These are phyloP conservation scores for Thuidium tamariscinum DNA, from an alignment of 225 moss, liverwort and hornwort species.

Conservation along the genomic window DNA sequence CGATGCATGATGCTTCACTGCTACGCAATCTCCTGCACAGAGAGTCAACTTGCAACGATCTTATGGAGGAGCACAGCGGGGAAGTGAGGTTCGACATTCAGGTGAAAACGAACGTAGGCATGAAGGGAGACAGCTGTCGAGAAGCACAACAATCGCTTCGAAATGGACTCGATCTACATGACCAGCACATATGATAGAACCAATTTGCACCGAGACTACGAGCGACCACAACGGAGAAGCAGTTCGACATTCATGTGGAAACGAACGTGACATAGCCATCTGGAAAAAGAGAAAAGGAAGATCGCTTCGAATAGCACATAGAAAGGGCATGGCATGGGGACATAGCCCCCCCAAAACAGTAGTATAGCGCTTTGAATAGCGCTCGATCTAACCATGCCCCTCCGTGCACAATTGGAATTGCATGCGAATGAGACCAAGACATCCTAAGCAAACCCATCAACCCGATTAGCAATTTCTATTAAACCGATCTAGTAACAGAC, in stretches of 20 bases:
- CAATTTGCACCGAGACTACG: not conserved
- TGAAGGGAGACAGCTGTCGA: not conserved
- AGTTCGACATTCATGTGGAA: not conserved
- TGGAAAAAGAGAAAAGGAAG: not conserved
- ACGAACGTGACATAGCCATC: not conserved
- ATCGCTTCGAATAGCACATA: not conserved
- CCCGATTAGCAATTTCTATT: not conserved
- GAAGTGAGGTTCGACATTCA: not conserved
- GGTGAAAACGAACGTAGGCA: not conserved
- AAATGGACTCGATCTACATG: not conserved
- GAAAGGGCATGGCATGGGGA: not conserved
- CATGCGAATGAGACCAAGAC: not conserved
- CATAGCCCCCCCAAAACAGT: not conserved
- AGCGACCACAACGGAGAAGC: too few relatives aligned
- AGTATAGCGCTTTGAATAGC: not conserved
- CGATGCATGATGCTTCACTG: conserved; percentile 2
- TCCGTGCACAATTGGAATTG: not conserved
- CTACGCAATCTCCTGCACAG: not conserved
- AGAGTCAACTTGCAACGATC: not conserved
- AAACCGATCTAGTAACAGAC: not conserved
- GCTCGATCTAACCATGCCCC: not conserved
- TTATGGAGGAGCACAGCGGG: not conserved
- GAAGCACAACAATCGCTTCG: not conserved
- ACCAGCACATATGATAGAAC: not conserved
- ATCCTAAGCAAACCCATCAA: not conserved